Evolutionary conservation across 2,329 filamentous ascomycete genomes (phyloP).

Genomic region (Colletotrichum karsti): DNA sequence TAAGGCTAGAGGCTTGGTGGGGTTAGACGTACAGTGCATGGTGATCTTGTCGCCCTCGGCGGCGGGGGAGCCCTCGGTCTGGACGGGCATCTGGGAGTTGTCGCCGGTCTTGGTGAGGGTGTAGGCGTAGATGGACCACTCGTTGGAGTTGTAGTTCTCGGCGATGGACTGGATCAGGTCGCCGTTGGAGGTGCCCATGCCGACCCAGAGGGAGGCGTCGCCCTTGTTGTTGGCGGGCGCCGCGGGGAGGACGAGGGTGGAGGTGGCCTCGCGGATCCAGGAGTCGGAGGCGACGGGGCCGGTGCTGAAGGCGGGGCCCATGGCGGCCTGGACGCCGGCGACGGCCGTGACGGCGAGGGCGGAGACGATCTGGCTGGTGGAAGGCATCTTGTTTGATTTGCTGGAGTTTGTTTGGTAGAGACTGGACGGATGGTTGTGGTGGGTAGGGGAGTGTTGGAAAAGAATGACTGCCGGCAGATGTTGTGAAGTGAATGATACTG

Average conservation of each 20-base stretch:
- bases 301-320: slow-evolving; percentile 51
- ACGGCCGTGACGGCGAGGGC: slow-evolving; percentile 9
- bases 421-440: background rate
- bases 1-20: accelerated
- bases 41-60: slow-evolving; percentile 20
- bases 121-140: slow-evolving; percentile 54
- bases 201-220: slow-evolving; percentile 53
- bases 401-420: background rate
- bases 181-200: slow-evolving; percentile 56
- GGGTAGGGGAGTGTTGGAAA: background rate
- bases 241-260: slow-evolving; percentile 51
- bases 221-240: slow-evolving; percentile 45
- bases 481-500: background rate
- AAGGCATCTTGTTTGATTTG: background rate
- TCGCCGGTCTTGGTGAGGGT: slow-evolving; percentile 45
- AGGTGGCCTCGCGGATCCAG: slow-evolving; percentile 52
- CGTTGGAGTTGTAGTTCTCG: slow-evolving; percentile 38
- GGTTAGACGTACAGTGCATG: slow-evolving; percentile 12
- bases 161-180: slow-evolving; percentile 57
- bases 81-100: slow-evolving; percentile 16
- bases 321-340: slow-evolving; percentile 34
- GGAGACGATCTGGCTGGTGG: slow-evolving; percentile 17
- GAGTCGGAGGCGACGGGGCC: slow-evolving; percentile 48
- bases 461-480: background rate
- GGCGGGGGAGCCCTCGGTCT: slow-evolving; percentile 17